A percentile compares a stretch with the other conserved stretches of the same genome.
Evolutionary conservation across 139 green algal genomes (phyloP).

Genomic region (Limnomonas spitsbergensis): DNA sequence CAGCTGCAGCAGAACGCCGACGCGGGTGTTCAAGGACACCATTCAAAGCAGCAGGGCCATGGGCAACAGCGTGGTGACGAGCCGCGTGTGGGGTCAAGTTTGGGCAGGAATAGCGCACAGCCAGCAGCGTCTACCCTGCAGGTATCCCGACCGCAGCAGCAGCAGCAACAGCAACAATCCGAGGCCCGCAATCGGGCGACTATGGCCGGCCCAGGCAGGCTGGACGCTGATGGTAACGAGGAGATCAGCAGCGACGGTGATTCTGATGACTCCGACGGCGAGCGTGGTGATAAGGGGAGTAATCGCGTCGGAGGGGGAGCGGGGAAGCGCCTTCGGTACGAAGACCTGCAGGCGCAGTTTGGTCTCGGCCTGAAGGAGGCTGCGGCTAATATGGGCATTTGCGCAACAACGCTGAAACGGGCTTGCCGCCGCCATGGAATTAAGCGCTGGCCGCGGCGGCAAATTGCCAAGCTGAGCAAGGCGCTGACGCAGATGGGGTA

Average conservation of each 20-base stretch:
- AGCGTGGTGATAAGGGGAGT: background rate
- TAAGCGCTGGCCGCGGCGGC: slow-evolving; percentile 74
- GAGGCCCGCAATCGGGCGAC: background rate
- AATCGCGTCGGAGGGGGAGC: background rate
- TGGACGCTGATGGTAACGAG: background rate
- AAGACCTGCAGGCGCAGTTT: slow-evolving; percentile 62
- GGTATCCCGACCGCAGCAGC: background rate
- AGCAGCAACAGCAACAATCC: background rate
- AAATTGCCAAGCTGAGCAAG: slow-evolving; percentile 58
- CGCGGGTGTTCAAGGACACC: background rate
- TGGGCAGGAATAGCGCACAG: background rate
- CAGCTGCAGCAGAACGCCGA: background rate
- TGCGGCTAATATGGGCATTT: slow-evolving; percentile 78
- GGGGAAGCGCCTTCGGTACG: background rate
- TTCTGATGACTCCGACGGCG: background rate
- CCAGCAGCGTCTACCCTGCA: background rate
- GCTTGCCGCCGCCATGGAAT: slow-evolving; percentile 82
- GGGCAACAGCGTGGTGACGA: too few species aligned
- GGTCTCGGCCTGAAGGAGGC: slow-evolving; percentile 81
- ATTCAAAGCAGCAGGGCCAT: too few species aligned
- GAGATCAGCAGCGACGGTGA: background rate
- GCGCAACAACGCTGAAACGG: slow-evolving; percentile 85
- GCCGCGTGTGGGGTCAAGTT: too few species aligned
- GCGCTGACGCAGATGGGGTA: slow-evolving; percentile 46
- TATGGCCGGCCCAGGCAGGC: background rate